A percentile compares a stretch with the other conserved stretches of the same genome.
These are phyloP conservation scores for Schoenoplectus tabernaemontani DNA, from an alignment of 202 grass and related monocot species.

Conservation along the genomic window DNA sequence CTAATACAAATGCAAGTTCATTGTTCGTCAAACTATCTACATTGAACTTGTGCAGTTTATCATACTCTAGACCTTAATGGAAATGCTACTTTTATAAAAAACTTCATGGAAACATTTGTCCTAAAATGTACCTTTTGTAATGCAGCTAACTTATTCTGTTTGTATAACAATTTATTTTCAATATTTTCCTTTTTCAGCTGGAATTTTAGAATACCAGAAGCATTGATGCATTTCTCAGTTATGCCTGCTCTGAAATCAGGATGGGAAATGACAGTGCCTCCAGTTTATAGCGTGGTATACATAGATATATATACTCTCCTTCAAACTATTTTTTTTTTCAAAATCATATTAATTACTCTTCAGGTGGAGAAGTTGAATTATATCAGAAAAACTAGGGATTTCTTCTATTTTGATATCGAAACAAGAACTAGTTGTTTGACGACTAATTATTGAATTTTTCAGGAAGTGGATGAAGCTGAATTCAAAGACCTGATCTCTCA, in stretches of 20 bases:
- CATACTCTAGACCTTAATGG: not conserved
- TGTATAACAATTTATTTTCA: not conserved
- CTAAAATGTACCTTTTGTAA: not conserved
- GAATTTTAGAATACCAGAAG: conserved; percentile 88
- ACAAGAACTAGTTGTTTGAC: not conserved
- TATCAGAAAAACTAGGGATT: not conserved
- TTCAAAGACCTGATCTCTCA: conserved; percentile 75
- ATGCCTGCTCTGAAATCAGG: conserved; percentile 59
- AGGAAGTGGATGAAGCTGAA: conserved; percentile 79
- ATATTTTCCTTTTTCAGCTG: conserved; percentile 41
- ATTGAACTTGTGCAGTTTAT: not conserved
- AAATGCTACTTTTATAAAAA: not conserved
- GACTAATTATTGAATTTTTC: not conserved
- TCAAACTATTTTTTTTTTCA: not conserved
- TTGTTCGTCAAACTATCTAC: too few relatives aligned
- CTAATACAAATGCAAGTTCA: too few relatives aligned
- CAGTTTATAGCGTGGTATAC: conserved; percentile 96
- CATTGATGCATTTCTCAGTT: conserved; percentile 57
- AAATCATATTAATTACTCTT: not conserved
- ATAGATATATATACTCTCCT: conserved; percentile 16
- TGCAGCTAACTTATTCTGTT: not conserved
- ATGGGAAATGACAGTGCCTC: conserved; percentile 58
- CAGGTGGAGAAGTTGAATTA: too few relatives aligned
- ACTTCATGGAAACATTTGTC: not conserved
- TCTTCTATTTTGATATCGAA: not conserved